phyloP scores from a whole-genome alignment of 257 asterid genomes.

The Fraxinus pennsylvanica region DNA sequence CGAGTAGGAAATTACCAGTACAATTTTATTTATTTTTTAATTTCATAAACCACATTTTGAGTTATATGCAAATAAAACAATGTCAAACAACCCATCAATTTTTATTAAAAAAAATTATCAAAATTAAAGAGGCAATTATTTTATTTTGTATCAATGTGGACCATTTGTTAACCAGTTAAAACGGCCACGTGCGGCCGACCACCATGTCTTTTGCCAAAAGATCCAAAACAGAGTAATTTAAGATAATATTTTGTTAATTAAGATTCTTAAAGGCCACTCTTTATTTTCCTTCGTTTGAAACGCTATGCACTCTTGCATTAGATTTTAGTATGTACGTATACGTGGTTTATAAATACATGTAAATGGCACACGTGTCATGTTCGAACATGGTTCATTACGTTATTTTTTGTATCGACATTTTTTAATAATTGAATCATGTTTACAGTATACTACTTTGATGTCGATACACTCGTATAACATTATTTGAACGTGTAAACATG shows the following conservation, averaged over 20 bases:
- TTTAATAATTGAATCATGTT: too few species aligned
- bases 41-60: too few species aligned
- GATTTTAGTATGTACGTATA: neutral
- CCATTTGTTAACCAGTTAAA: conserved; percentile 25
- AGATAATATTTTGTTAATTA: conserved; percentile 21
- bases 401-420: too few species aligned
- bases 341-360: too few species aligned
- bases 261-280: conserved; percentile 14
- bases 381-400: neutral
- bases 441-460: too few species aligned
- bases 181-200: conserved; percentile 30
- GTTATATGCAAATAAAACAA: too few species aligned
- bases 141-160: conserved; percentile 21
- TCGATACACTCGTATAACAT: too few species aligned
- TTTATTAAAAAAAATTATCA: neutral
- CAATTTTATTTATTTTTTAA: too few species aligned
- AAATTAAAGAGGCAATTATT: conserved; percentile 12
- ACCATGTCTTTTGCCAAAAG: conserved; percentile 20
- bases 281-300: neutral
- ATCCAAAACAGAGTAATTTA: conserved; percentile 15
- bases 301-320: neutral
- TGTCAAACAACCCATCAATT: too few species aligned
- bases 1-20: too few species aligned
- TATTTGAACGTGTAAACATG: too few species aligned
- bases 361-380: too few species aligned